Conservation (phyloP, 768 basidiomycete genomes). For the Tremella mesenterica region DNA sequence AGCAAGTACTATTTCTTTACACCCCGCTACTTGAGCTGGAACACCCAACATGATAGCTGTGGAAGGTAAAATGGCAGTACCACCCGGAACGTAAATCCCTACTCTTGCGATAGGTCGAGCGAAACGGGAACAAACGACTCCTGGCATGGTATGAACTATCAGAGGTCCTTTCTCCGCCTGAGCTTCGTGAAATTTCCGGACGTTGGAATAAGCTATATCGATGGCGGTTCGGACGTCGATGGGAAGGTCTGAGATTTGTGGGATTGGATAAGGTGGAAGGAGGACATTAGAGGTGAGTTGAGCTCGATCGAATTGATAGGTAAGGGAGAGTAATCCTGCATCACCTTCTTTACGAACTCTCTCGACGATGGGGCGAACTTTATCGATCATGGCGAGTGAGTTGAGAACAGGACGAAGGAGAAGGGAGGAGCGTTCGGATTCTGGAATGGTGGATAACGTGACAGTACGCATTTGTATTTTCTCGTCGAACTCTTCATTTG, state of each 20-base stretch:
- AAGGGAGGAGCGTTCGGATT: constrained; percentile 57
- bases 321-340: constrained; percentile 72
- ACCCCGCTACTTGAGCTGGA: constrained; percentile 94
- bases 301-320: constrained; percentile 86
- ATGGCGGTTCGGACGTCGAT: constrained; percentile 65
- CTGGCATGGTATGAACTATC: constrained; percentile 92
- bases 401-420: constrained; percentile 83
- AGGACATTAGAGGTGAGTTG: constrained; percentile 61
- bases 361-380: constrained; percentile 89
- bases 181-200: constrained; percentile 81
- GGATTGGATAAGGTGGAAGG: constrained; percentile 67
- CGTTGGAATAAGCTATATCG: constrained; percentile 81
- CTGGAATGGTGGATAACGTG: constrained; percentile 49
- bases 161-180: constrained; percentile 66
- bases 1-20: constrained; percentile 81
- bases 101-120: constrained; percentile 91
- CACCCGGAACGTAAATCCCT: constrained; percentile 93
- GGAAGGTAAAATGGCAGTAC: constrained; percentile 89
- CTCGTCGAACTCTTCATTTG: background rate
- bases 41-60: constrained; percentile 97
- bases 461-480: constrained; percentile 69
- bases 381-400: constrained; percentile 75
- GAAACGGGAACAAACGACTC: constrained; percentile 90
- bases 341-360: constrained; percentile 78
- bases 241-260: constrained; percentile 47